phyloP scores from a whole-genome alignment of 1,284 basidiomycete genomes.

The Puccinia horiana region DNA sequence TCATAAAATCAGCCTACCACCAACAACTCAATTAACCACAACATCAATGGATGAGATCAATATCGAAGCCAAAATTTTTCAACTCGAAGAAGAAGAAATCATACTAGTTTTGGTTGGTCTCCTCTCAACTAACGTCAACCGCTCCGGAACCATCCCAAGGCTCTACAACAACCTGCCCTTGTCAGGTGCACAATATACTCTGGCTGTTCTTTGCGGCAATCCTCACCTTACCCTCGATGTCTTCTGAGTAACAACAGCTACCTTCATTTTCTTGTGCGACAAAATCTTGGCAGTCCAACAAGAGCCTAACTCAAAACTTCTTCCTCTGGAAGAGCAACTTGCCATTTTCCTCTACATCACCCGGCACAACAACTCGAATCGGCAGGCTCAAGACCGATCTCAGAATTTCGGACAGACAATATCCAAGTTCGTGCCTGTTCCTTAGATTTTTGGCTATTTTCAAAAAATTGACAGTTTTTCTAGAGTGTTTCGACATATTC shows the following conservation, averaged over 20 bases:
- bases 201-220: background rate
- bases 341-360: background rate
- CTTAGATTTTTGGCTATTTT: too few relatives aligned
- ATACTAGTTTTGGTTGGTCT: too few relatives aligned
- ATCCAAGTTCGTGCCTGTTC: background rate
- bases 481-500: slow-evolving; percentile 35
- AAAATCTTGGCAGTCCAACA: background rate
- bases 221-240: background rate
- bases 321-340: background rate
- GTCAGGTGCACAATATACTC: background rate
- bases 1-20: too few relatives aligned
- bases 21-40: too few relatives aligned
- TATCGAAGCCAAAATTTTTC: too few relatives aligned
- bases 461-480: too few relatives aligned
- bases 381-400: slow-evolving; percentile 46
- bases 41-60: too few relatives aligned
- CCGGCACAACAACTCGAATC: background rate
- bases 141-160: background rate
- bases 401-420: slow-evolving; percentile 53
- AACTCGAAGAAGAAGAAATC: too few relatives aligned
- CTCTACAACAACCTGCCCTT: too few relatives aligned
- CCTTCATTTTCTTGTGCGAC: background rate
- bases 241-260: background rate
- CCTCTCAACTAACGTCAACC: too few relatives aligned
- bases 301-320: background rate